Percentiles rank a stretch among this genome's conserved stretches.
Evolutionary conservation across 78 protist genomes (phyloP).

Genomic region (Dictyostelium brefeldianum): DNA sequence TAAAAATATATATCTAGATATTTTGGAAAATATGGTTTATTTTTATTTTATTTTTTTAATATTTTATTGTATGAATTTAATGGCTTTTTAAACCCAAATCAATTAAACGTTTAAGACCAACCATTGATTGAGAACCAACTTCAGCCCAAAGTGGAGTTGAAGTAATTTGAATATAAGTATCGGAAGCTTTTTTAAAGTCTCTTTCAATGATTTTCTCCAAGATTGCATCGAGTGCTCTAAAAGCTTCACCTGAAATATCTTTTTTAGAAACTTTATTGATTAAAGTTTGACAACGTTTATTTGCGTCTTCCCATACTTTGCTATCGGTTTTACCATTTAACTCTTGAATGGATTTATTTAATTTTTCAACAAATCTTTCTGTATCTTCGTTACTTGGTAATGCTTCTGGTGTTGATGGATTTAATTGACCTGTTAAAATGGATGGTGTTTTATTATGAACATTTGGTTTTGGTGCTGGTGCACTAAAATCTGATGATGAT

Average conservation of each 20-base stretch:
- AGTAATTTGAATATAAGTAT: slow-evolving; percentile 47
- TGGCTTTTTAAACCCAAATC: slow-evolving; percentile 57
- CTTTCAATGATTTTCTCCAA: slow-evolving; percentile 18
- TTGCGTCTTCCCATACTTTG: slow-evolving; percentile 58
- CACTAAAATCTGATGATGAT: background rate
- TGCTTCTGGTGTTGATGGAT: background rate
- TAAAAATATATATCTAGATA: too few species aligned
- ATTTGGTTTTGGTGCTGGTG: slow-evolving; percentile 72
- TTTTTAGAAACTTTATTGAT: slow-evolving; percentile 35
- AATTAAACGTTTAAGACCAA: slow-evolving; percentile 77
- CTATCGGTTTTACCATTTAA: slow-evolving; percentile 10
- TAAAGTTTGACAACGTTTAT: slow-evolving; percentile 42
- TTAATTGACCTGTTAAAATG: slow-evolving; percentile 2
- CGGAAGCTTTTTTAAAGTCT: slow-evolving; percentile 55
- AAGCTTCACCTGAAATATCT: slow-evolving; percentile 53
- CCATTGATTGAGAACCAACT: slow-evolving; percentile 72
- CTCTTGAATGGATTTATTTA: background rate
- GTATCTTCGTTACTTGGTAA: background rate
- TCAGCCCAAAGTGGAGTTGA: slow-evolving; percentile 61
- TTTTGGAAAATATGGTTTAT: too few species aligned
- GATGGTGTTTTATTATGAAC: slow-evolving; percentile 59
- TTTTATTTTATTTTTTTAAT: background rate
- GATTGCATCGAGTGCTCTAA: slow-evolving; percentile 40
- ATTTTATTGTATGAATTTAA: background rate
- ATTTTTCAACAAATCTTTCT: background rate